Percentiles rank a stretch among this genome's conserved stretches.
Evolutionary conservation across 345 rosid species (phyloP).

Genomic region (Clarkia xantiana): DNA sequence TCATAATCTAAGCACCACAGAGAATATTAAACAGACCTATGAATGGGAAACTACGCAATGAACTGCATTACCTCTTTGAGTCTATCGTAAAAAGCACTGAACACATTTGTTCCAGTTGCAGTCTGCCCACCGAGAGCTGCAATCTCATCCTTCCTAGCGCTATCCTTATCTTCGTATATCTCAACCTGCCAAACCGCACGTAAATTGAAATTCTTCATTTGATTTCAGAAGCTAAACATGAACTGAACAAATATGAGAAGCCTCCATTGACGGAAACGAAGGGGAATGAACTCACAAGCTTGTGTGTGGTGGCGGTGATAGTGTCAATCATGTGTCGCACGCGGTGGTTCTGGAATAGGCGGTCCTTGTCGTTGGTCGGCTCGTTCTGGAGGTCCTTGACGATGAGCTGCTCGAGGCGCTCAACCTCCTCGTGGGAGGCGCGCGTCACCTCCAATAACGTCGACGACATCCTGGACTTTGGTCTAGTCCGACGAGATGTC

Average conservation of each 20-base stretch:
- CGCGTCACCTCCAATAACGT: slow-evolving; percentile 84
- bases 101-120: slow-evolving; percentile 56
- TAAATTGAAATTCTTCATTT: too few relatives aligned
- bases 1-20: too few relatives aligned
- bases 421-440: slow-evolving; percentile 79
- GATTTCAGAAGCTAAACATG: too few relatives aligned
- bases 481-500: neutral
- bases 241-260: neutral
- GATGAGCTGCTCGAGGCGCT: slow-evolving; percentile 66
- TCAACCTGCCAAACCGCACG: slow-evolving; percentile 37
- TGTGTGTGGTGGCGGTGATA: slow-evolving; percentile 40
- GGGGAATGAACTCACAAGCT: slow-evolving; percentile 32
- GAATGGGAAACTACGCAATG: neutral
- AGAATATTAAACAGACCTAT: neutral
- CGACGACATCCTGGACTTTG: slow-evolving; percentile 80
- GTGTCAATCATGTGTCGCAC: slow-evolving; percentile 72
- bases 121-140: slow-evolving; percentile 89
- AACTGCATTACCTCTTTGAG: slow-evolving; percentile 56
- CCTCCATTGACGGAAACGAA: neutral
- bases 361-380: slow-evolving; percentile 52
- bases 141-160: slow-evolving; percentile 85
- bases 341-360: slow-evolving; percentile 81
- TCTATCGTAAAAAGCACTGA: slow-evolving; percentile 78
- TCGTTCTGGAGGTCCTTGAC: slow-evolving; percentile 84
- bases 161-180: slow-evolving; percentile 72